Evolutionary conservation across 306 rosid species (phyloP).

Genomic region (Citrullus colocynthis): DNA sequence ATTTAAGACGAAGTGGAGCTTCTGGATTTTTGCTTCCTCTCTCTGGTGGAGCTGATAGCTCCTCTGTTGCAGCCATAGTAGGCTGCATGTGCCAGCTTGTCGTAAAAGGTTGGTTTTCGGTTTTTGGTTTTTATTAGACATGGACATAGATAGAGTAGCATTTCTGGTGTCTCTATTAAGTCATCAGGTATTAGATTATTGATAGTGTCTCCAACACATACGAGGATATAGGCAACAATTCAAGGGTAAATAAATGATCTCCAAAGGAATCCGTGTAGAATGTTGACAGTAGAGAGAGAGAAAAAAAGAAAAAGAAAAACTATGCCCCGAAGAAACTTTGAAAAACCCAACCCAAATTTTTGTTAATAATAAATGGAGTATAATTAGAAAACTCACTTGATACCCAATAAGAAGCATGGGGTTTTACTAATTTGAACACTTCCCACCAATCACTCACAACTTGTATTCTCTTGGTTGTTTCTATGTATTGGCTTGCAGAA

Average conservation of each 20-base stretch:
- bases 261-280: background rate
- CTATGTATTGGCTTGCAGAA: constrained; percentile 39
- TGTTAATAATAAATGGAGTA: no score
- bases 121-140: constrained; percentile 1
- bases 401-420: no score
- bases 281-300: background rate
- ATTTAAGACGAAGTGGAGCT: constrained; percentile 93
- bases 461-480: background rate
- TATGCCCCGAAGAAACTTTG: no score
- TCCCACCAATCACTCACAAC: background rate
- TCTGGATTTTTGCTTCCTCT: constrained; percentile 98
- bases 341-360: background rate
- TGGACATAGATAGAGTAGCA: background rate
- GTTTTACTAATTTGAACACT: background rate
- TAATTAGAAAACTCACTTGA: no score
- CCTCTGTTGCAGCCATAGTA: constrained; percentile 90
- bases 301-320: no score
- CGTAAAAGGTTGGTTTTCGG: constrained; percentile 45
- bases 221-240: background rate
- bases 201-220: background rate
- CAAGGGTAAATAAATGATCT: background rate
- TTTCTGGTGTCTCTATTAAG: background rate
- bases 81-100: constrained; percentile 98
- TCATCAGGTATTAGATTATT: background rate
- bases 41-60: constrained; percentile 99